Evolutionary conservation across 1,139 yeast genomes (phyloP).

Genomic region (Geotrichum klebahnii): DNA sequence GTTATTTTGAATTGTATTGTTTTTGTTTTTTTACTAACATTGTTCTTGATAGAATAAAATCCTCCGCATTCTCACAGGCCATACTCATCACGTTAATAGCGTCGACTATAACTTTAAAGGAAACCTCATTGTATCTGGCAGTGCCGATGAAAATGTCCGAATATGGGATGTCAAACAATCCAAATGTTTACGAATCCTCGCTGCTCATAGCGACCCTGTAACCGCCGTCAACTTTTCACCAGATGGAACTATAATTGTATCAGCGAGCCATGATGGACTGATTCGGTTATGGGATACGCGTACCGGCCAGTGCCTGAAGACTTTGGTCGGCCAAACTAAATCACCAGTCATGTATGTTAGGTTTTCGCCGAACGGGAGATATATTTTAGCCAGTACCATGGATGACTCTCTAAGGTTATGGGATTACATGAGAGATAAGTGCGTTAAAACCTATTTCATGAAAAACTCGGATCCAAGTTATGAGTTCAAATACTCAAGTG

Average conservation of each 20-base stretch:
- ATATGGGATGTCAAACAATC: slow-evolving; percentile 84
- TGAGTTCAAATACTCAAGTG: slow-evolving; percentile 33
- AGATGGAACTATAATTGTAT: slow-evolving; percentile 78
- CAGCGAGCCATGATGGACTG: slow-evolving; percentile 88
- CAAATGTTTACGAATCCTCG: slow-evolving; percentile 66
- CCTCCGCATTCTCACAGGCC: slow-evolving; percentile 64
- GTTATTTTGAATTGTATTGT: background rate
- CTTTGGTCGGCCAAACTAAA: slow-evolving; percentile 56
- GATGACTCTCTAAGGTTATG: slow-evolving; percentile 80
- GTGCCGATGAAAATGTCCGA: slow-evolving; percentile 86
- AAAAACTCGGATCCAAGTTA: slow-evolving; percentile 38
- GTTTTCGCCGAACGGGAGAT: slow-evolving; percentile 79
- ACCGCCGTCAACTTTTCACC: slow-evolving; percentile 66
- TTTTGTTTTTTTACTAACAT: background rate
- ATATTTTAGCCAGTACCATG: slow-evolving; percentile 69
- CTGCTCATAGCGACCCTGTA: slow-evolving; percentile 93
- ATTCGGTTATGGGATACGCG: slow-evolving; percentile 81
- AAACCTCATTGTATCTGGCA: slow-evolving; percentile 72
- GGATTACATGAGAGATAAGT: slow-evolving; percentile 52
- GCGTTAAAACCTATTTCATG: slow-evolving; percentile 31
- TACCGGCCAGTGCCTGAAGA: slow-evolving; percentile 87
- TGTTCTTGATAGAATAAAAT: slow-evolving; percentile 30
- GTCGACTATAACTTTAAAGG: slow-evolving; percentile 72
- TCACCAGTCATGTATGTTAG: slow-evolving; percentile 60
- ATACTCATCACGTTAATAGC: slow-evolving; percentile 78